Evolutionary conservation across 805 yeast genomes (phyloP).

Genomic region (Saccharomyces eubayanus): DNA sequence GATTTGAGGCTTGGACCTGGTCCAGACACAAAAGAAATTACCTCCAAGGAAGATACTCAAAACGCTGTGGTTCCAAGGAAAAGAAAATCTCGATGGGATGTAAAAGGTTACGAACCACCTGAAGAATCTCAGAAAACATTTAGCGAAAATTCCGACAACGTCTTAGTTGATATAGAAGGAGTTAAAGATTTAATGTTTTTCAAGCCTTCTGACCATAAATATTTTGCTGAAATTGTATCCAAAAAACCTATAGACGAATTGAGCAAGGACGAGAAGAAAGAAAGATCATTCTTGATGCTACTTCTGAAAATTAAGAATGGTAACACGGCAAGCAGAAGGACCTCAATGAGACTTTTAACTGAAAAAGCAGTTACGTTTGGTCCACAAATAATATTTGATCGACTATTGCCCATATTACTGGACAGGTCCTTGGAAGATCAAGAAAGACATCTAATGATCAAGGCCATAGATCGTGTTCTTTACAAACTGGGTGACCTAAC

Average conservation of each 20-base stretch:
- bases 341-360: conserved; percentile 56
- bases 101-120: conserved; percentile 44
- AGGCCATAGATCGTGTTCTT: conserved; percentile 61
- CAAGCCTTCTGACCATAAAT: conserved; percentile 61
- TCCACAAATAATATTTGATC: conserved; percentile 57
- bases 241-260: conserved; percentile 29
- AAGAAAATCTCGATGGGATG: conserved; percentile 30
- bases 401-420: conserved; percentile 65
- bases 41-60: conserved; percentile 31
- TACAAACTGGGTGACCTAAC: conserved; percentile 56
- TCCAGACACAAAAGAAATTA: conserved; percentile 32
- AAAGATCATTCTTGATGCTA: conserved; percentile 51
- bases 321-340: conserved; percentile 54
- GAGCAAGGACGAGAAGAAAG: conserved; percentile 47
- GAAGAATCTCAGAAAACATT: conserved; percentile 33
- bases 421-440: conserved; percentile 69
- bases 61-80: conserved; percentile 16
- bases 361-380: conserved; percentile 61
- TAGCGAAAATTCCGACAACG: conserved; percentile 27
- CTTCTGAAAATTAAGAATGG: conserved; percentile 75
- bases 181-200: conserved; percentile 58
- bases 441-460: conserved; percentile 76
- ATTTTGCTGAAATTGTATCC: conserved; percentile 54
- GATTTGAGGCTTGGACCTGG: conserved; percentile 24
- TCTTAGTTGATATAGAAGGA: conserved; percentile 53